A percentile compares a stretch with the other conserved stretches of the same genome.
Evolutionary conservation across 495 filamentous ascomycete genomes (phyloP).

Genomic region (Neurospora sublineolata): DNA sequence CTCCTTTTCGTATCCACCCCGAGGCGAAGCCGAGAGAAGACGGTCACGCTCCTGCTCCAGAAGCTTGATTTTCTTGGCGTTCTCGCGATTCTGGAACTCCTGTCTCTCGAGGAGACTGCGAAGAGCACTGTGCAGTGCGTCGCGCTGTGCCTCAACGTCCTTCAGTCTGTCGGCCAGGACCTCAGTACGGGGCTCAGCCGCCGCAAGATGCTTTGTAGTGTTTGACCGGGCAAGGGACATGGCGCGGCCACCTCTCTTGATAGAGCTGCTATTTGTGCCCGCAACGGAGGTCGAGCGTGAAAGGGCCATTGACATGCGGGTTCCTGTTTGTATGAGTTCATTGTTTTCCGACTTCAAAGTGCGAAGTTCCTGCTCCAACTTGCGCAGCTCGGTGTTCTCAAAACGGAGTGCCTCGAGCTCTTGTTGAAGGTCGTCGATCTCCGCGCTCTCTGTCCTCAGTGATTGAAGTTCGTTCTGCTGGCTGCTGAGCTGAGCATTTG

Average conservation of each 20-base stretch:
- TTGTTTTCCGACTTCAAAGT: constrained; percentile 53
- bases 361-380: constrained; percentile 65
- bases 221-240: constrained; percentile 46
- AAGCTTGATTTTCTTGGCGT: constrained; percentile 59
- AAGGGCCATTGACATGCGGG: constrained; percentile 21
- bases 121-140: constrained; percentile 78
- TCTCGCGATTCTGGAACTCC: constrained; percentile 66
- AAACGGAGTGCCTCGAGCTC: constrained; percentile 55
- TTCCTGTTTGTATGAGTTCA: constrained; percentile 16
- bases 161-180: constrained; percentile 74
- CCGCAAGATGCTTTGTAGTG: constrained; percentile 36
- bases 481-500: constrained; percentile 33
- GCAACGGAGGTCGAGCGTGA: constrained; percentile 36
- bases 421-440: constrained; percentile 58
- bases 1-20: constrained; percentile 71
- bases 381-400: constrained; percentile 39
- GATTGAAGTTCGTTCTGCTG: background rate
- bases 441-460: constrained; percentile 50
- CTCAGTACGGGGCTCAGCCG: constrained; percentile 47
- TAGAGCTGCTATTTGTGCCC: constrained; percentile 8
- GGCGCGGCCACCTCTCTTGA: constrained; percentile 17
- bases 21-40: constrained; percentile 57
- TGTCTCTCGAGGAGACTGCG: constrained; percentile 82
- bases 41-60: constrained; percentile 71
- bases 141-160: constrained; percentile 85